phyloP scores from a whole-genome alignment of 768 basidiomycete genomes.

The Amanita subjunquillea region DNA sequence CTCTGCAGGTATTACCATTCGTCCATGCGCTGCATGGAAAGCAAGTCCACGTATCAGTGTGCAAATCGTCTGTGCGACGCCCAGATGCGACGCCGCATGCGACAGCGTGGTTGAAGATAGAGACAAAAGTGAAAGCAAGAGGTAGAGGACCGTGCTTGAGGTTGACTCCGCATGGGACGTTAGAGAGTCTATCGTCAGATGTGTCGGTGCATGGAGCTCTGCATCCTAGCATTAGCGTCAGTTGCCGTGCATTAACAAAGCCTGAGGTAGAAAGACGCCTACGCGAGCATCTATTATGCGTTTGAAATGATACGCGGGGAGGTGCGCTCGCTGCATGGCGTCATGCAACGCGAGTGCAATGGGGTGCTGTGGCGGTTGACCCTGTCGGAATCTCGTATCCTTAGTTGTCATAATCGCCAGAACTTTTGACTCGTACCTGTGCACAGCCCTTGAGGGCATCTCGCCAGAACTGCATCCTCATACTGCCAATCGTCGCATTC shows the following conservation, averaged over 20 bases:
- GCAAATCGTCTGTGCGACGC: conserved; percentile 58
- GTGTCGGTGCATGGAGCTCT: conserved; percentile 53
- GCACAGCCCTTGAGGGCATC: conserved; percentile 63
- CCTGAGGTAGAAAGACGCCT: conserved; percentile 15
- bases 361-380: conserved; percentile 70
- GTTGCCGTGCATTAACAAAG: background rate
- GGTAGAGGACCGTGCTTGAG: conserved; percentile 67
- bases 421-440: conserved; percentile 35
- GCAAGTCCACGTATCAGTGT: conserved; percentile 71
- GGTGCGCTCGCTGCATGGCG: conserved; percentile 33
- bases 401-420: background rate
- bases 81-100: conserved; percentile 78
- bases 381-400: conserved; percentile 26
- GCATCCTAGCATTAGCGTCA: conserved; percentile 34
- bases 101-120: conserved; percentile 45
- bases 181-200: conserved; percentile 59
- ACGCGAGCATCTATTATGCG: conserved; percentile 82
- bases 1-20: conserved; percentile 72
- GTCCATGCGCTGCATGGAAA: conserved; percentile 62
- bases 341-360: conserved; percentile 65
- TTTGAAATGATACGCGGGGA: conserved; percentile 70
- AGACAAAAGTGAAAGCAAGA: conserved; percentile 58
- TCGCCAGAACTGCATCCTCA: conserved; percentile 83
- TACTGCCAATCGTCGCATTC: conserved; percentile 64
- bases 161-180: conserved; percentile 73